A percentile compares a stretch with the other conserved stretches of the same genome.
phyloP scores from a whole-genome alignment of 768 basidiomycete species.

The Clitopilus hobsonii region DNA sequence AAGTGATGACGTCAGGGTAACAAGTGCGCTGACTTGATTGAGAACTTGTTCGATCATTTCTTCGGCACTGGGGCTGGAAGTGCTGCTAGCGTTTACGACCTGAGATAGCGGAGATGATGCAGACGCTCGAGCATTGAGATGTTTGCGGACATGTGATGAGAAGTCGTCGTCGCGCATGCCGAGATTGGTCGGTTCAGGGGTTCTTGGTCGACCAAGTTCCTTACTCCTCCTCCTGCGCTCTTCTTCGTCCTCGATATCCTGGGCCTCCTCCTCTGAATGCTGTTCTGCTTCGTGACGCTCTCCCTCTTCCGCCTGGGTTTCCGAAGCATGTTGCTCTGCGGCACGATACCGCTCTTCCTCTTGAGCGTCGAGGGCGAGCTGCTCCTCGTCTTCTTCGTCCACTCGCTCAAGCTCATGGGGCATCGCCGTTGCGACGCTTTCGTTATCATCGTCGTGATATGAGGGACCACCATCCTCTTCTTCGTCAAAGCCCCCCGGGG shows the following conservation, averaged over 20 bases:
- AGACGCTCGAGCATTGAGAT: conserved; percentile 17
- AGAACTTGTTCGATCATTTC: conserved; percentile 61
- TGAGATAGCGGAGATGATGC: conserved; percentile 23
- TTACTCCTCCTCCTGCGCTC: conserved; percentile 47
- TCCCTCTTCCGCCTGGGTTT: conserved; percentile 1
- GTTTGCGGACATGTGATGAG: conserved; percentile 11
- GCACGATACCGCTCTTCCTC: conserved; percentile 18
- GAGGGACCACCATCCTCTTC: conserved; percentile 28
- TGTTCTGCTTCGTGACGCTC: conserved; percentile 13
- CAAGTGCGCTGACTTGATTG: conserved; percentile 69
- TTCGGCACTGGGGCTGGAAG: conserved; percentile 39
- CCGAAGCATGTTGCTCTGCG: conserved; percentile 14
- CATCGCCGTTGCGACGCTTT: conserved; percentile 71
- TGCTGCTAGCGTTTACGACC: conserved; percentile 8
- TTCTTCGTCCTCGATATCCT: conserved; percentile 42
- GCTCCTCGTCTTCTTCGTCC: conserved; percentile 72
- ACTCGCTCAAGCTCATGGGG: conserved; percentile 68
- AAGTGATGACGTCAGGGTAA: conserved; percentile 66
- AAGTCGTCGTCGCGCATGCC: conserved; percentile 26
- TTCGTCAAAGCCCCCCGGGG: conserved; percentile 24
- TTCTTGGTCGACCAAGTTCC: conserved; percentile 67
- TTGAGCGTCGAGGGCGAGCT: conserved; percentile 22
- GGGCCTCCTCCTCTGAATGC: conserved; percentile 39
- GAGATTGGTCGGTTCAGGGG: conserved; percentile 67
- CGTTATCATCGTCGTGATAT: conserved; percentile 53